These are phyloP conservation scores for Ilex aquifolium DNA, from an alignment of 257 asterid genomes.

Conservation along the genomic window DNA sequence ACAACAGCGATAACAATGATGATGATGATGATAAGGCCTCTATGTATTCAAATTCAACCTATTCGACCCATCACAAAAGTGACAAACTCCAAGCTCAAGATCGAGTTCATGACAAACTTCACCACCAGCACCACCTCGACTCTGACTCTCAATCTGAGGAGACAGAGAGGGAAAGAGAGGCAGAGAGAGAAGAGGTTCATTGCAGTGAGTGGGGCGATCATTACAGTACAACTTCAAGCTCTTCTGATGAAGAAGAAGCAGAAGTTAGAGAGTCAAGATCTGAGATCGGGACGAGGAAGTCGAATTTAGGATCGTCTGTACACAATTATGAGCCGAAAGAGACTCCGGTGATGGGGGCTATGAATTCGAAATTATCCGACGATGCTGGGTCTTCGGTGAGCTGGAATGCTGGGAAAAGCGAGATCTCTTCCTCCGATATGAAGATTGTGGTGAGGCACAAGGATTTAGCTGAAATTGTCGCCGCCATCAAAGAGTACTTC, in stretches of 20 bases:
- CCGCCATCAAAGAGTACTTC: conserved; percentile 73
- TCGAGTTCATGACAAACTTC: neutral
- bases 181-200: conserved; percentile 93
- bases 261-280: conserved; percentile 60
- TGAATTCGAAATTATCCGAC: neutral
- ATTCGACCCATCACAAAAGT: conserved; percentile 14
- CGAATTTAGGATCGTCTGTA: conserved; percentile 42
- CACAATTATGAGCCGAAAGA: neutral
- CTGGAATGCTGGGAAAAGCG: neutral
- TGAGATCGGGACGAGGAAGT: conserved; percentile 33
- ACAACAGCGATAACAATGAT: conserved; percentile 19
- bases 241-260: conserved; percentile 45
- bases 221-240: conserved; percentile 48
- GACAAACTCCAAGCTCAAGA: conserved; percentile 17
- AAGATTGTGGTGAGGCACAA: conserved; percentile 46
- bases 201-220: conserved; percentile 97
- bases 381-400: neutral
- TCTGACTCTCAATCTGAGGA: conserved; percentile 7
- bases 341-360: neutral
- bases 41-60: conserved; percentile 46
- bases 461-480: conserved; percentile 83
- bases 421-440: neutral
- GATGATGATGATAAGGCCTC: conserved; percentile 56
- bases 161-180: conserved; percentile 44
- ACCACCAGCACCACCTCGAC: neutral